A percentile compares a stretch with the other conserved stretches of the same genome.
phyloP scores from a whole-genome alignment of 1,284 basidiomycete species.

The Cutaneotrichosporon mucoides region DNA sequence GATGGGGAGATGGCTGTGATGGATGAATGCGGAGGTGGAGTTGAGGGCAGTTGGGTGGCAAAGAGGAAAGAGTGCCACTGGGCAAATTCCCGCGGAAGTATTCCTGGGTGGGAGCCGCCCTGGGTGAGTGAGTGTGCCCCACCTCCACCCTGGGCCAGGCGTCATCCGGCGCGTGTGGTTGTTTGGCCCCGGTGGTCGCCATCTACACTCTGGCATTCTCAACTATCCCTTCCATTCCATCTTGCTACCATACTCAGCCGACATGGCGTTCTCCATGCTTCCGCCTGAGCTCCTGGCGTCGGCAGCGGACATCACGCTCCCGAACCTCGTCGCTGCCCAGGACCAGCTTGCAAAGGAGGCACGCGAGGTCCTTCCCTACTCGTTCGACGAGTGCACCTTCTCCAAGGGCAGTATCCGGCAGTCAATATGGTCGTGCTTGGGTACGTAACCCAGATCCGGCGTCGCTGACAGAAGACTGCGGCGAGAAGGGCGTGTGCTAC shows the following conservation, averaged over 20 bases:
- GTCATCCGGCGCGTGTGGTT: not conserved
- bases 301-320: slow-evolving; percentile 41
- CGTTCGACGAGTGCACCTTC: slow-evolving; percentile 46
- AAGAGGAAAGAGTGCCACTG: not conserved
- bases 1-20: too few species aligned
- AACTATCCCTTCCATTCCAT: not conserved
- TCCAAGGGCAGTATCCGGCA: slow-evolving; percentile 40
- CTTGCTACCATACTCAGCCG: not conserved
- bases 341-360: slow-evolving; percentile 42
- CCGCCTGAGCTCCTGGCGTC: slow-evolving; percentile 5
- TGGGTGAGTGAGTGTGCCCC: too few species aligned
- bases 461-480: slow-evolving; percentile 26
- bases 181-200: not conserved
- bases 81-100: not conserved
- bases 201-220: not conserved
- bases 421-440: slow-evolving; percentile 45
- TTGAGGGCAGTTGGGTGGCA: slow-evolving; percentile 1
- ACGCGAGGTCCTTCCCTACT: slow-evolving; percentile 42
- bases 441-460: slow-evolving; percentile 21
- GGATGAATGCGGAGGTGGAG: too few species aligned
- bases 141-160: not conserved
- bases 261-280: not conserved
- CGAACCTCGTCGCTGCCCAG: slow-evolving; percentile 35
- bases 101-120: too few species aligned
- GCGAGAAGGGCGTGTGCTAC: slow-evolving; percentile 44